These are phyloP conservation scores for Lipomyces chichibuensis DNA, from an alignment of 805 yeast genomes.

Conservation along the genomic window DNA sequence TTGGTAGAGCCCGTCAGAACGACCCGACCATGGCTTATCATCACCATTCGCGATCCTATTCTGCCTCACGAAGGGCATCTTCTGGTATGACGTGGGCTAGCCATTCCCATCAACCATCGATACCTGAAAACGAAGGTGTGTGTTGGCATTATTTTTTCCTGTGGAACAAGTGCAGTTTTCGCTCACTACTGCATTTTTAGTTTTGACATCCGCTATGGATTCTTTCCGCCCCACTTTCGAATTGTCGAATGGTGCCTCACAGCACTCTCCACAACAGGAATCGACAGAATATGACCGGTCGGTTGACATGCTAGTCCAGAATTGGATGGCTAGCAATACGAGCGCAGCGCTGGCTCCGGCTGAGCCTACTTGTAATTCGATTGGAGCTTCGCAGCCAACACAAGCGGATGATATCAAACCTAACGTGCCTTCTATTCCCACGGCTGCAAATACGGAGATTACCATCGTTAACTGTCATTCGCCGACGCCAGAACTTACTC, in stretches of 20 bases:
- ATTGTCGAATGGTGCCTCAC: neutral
- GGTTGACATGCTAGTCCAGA: conserved; percentile 22
- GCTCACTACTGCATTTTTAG: neutral
- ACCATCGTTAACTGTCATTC: neutral
- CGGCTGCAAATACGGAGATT: neutral
- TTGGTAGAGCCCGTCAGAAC: neutral
- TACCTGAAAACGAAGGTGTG: conserved; percentile 33
- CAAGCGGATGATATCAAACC: neutral
- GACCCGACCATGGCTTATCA: conserved; percentile 18
- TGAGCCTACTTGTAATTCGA: neutral
- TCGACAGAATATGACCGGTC: conserved; percentile 26
- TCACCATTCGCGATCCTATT: conserved; percentile 21
- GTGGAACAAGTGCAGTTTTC: neutral
- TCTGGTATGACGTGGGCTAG: conserved; percentile 20
- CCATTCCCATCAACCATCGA: conserved; percentile 31
- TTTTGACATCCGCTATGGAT: neutral
- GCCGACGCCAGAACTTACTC: neutral
- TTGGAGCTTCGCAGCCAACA: neutral
- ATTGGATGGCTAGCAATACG: conserved; percentile 23
- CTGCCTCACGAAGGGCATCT: conserved; percentile 26
- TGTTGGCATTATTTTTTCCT: neutral
- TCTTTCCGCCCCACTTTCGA: neutral
- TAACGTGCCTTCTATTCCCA: neutral
- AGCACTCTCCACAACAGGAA: neutral
- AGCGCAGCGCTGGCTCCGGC: neutral